A percentile compares a stretch with the other conserved stretches of the same genome.
phyloP scores from a whole-genome alignment of 2,329 filamentous ascomycete genomes.

The Aspergillus unguis region DNA sequence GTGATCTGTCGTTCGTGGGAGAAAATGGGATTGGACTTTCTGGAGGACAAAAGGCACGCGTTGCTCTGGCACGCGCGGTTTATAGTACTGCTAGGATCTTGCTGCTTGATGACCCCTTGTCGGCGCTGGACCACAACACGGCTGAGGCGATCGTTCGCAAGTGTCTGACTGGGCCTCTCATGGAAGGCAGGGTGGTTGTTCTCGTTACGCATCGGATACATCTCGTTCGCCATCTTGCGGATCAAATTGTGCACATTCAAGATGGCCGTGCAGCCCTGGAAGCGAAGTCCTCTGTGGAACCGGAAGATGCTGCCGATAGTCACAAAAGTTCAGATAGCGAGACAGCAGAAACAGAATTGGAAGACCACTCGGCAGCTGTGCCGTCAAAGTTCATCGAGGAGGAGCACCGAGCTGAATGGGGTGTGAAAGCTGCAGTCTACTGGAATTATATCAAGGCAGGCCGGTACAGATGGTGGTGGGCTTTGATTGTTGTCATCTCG shows the following conservation, averaged over 20 bases:
- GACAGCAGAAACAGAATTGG: constrained; percentile 32
- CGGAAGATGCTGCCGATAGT: constrained; percentile 37
- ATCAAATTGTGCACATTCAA: constrained; percentile 68
- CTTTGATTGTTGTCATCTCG: constrained; percentile 61
- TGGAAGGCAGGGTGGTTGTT: constrained; percentile 54
- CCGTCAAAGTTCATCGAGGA: constrained; percentile 78
- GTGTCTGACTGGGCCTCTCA: constrained; percentile 54
- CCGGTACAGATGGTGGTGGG: constrained; percentile 67
- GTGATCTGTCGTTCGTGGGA: constrained; percentile 60
- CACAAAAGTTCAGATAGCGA: constrained; percentile 19
- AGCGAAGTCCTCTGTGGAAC: constrained; percentile 47
- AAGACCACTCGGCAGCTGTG: constrained; percentile 50
- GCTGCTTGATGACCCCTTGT: constrained; percentile 59
- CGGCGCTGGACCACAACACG: constrained; percentile 62
- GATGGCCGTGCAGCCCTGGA: constrained; percentile 53
- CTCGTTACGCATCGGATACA: constrained; percentile 66
- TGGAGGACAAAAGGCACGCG: constrained; percentile 59
- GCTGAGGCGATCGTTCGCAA: constrained; percentile 59
- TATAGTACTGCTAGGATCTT: constrained; percentile 56
- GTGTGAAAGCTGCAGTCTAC: constrained; percentile 72
- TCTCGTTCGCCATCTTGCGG: constrained; percentile 68
- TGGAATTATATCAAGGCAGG: constrained; percentile 84
- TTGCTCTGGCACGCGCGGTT: constrained; percentile 59
- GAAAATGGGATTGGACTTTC: constrained; percentile 62
- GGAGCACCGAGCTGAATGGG: constrained; percentile 69